Evolutionary conservation across 2,329 filamentous ascomycete species (phyloP), one percentile per base, ranked within the genome.

Genomic region (Ascochyta clinopodiicola): DNA sequence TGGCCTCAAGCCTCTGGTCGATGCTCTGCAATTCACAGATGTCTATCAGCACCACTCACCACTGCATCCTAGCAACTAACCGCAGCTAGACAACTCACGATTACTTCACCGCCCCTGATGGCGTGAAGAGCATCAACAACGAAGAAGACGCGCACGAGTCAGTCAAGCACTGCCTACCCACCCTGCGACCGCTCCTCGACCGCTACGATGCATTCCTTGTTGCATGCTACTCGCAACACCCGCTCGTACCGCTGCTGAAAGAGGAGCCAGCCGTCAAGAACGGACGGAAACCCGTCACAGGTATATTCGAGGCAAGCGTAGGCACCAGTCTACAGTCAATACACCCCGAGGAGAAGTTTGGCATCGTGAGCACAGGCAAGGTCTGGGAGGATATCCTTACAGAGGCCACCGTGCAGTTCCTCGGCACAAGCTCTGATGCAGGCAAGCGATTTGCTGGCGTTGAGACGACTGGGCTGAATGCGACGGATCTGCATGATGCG

Each of bases 291-390:
- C 83, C 86, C 31, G 88, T 92, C 5, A 88, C 86, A 0, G 93
- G 94, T 6, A 96, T 98, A 51, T 95, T 97, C 68, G 93, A 97
- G 75, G 89, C 92, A 0, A 91, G 88, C 67, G 81, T 96, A 13
- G 78, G 87, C 2, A 80, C 86, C 0, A 84, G 86, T 2, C 70
- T 93, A 9, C 84, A 88, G 44, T 60, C 81, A 47, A 75, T 84
- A 32, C 78, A 79, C 51, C 76, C 77, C 45, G 72, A 63, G 3
- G 75, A 85, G 61, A 80, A 77, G 42, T 97, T 95, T 80, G 94
- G 92, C 2, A 95, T 98, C 60, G 88, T 98, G 5, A 94, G 89
- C 5, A 97, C 94, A 0, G 93, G 92, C 0, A 85, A 85, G 52
- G 90, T 89, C 61, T 97, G 93, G 94, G 89, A 94, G 68, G 74